Percentiles rank a stretch among this genome's conserved stretches.
Evolutionary conservation across 129 eudicot genomes (phyloP).

Genomic region (Pulicaria dysenterica): DNA sequence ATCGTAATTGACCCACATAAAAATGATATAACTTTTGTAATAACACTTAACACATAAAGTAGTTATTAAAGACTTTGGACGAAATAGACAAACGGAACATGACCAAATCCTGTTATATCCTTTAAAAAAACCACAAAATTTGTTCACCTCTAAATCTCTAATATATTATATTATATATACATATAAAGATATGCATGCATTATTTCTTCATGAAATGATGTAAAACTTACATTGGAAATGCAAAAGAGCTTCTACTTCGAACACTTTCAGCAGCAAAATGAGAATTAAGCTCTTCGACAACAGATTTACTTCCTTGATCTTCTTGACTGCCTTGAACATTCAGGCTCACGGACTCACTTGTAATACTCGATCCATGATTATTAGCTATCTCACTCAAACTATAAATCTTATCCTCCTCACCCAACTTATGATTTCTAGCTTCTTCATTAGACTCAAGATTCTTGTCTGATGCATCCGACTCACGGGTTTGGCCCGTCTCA

Average conservation of each 20-base stretch:
- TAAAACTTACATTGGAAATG: slow-evolving; percentile 60
- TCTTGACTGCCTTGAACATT: slow-evolving; percentile 31
- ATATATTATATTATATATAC: no score
- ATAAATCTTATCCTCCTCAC: slow-evolving; percentile 33
- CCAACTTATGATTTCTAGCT: slow-evolving; percentile 33
- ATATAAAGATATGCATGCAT: neutral
- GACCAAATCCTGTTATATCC: neutral
- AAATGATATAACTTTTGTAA: neutral
- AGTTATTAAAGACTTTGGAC: neutral
- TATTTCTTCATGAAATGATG: neutral
- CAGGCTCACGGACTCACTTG: slow-evolving; percentile 30
- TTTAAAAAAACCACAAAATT: neutral
- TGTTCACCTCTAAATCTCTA: neutral
- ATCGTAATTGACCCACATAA: no score
- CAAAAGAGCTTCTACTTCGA: slow-evolving; percentile 55
- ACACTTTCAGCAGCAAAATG: slow-evolving; percentile 34
- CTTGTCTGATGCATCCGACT: slow-evolving; percentile 11
- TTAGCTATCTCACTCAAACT: slow-evolving; percentile 28
- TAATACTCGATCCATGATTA: neutral
- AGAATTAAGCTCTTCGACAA: slow-evolving; percentile 22
- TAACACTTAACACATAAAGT: neutral
- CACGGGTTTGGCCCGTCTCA: slow-evolving; percentile 13
- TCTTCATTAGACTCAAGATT: slow-evolving; percentile 14
- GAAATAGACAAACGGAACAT: neutral
- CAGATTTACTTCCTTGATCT: slow-evolving; percentile 25